Base-by-base conservation (phyloP, 169 alveolate species). In the Plasmodium cynomolgi region DNA sequence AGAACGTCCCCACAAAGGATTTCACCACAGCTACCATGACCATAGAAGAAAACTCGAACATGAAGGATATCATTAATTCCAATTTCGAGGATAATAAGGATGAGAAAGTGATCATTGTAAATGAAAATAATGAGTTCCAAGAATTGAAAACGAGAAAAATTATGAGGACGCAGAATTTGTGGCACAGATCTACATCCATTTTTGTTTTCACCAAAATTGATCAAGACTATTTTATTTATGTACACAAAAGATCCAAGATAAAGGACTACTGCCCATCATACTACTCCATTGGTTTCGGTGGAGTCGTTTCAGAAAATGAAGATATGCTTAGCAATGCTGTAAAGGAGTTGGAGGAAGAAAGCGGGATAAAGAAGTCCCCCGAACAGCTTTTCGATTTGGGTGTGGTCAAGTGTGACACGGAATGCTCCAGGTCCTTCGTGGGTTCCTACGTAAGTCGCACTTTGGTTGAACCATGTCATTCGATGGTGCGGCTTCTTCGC, bases 101-200 rank as follows among this genome's bases (percentile, higher is more conserved):
- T 8, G 95, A 91, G 20, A 11, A 20, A 31, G 92, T 91, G 39
- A 91, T 91, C 71, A 82, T 82, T 17, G 95, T 91, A 47, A 73
- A 91, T 82, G 95, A 82, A 0, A 44, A 82, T 47, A 82, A 91
- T 82, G 84, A 91, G 23, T 81, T 68, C 71, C 34, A 39, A 71
- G 84, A 41, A 44, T 75, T 71, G 44, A 26, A 81, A 37, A n/a
- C 83, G 33, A 37, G 95, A 47, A 91, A 82, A 47, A 50, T 44
- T 91, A 91, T 91, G 97, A 41, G 96, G 26, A 92, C 54, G 73
- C 68, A 84, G 50, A 96, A 96, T 50, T 84, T 85, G 74, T 96
- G 97, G 97, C 97, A 96, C 80, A 83, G 97, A 83, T 73, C 96
- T 26, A 84, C 97, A 50, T 44, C 96, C 74, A 58, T 95, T 33